Percentiles rank a stretch among this genome's conserved stretches.
Conservation (phyloP, 2,329 filamentous ascomycete genomes). For the Aaosphaeria arxii region DNA sequence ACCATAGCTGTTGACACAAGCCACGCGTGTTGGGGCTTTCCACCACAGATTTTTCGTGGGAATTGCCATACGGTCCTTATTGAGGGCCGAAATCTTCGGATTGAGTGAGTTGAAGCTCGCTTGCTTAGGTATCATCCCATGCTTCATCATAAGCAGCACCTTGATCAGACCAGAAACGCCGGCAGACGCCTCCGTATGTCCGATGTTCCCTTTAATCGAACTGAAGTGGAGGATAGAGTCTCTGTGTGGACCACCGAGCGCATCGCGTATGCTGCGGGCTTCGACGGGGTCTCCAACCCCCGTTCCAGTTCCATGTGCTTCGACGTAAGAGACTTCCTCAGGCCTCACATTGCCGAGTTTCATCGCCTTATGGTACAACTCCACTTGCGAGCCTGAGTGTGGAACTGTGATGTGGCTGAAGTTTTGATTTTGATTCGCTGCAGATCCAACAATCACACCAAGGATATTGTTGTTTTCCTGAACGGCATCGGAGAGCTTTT, state of each 20-base stretch:
- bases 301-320: constrained; percentile 20
- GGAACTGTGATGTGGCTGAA: constrained; percentile 9
- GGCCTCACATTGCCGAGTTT: constrained; percentile 3
- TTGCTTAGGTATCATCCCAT: constrained; percentile 16
- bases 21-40: constrained; percentile 4
- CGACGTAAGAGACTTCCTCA: constrained; percentile 7
- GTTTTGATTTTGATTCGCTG: constrained; percentile 11
- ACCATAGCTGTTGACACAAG: constrained; percentile 21
- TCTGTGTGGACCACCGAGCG: constrained; percentile 8
- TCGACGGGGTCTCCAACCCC: constrained; percentile 18
- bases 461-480: constrained; percentile 49
- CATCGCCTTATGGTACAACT: constrained; percentile 9
- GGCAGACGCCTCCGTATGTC: constrained; percentile 21
- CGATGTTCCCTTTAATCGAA: constrained; percentile 30
- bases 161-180: constrained; percentile 23
- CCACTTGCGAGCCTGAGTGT: constrained; percentile 6
- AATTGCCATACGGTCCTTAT: constrained; percentile 11
- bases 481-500: constrained; percentile 49
- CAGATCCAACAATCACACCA: constrained; percentile 38
- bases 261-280: constrained; percentile 11
- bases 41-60: constrained; percentile 5
- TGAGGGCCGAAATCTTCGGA: constrained; percentile 7
- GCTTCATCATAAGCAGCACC: constrained; percentile 22
- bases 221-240: constrained; percentile 13
- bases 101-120: constrained; percentile 13